A percentile compares a stretch with the other conserved stretches of the same genome.
These are phyloP conservation scores for Lojkania enalia DNA, from an alignment of 2,329 filamentous ascomycete genomes.

Conservation along the genomic window DNA sequence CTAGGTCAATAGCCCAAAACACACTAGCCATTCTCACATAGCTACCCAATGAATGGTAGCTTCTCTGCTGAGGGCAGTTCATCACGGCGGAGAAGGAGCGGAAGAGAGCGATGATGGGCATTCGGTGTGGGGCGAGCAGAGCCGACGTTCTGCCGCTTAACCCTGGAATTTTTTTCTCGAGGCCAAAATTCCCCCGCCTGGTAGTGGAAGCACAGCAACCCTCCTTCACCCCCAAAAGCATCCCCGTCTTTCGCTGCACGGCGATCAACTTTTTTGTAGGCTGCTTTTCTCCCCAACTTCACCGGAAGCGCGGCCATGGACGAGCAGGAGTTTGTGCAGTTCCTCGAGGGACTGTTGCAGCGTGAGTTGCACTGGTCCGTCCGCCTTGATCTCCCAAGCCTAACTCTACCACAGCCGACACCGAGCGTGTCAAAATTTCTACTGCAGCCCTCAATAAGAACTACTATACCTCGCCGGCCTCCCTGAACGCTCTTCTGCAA, in stretches of 20 bases:
- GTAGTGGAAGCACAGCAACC: constrained; percentile 13
- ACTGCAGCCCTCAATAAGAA: constrained; percentile 89
- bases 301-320: constrained; percentile 60
- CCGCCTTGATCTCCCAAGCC: constrained; percentile 19
- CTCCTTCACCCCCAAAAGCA: constrained; percentile 1
- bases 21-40: too few species aligned
- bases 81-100: too few species aligned
- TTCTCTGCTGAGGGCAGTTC: too few species aligned
- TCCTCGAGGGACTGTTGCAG: constrained; percentile 84
- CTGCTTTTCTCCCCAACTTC: constrained; percentile 22
- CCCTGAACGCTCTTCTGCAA: constrained; percentile 83
- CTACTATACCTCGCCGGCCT: constrained; percentile 85
- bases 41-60: too few species aligned
- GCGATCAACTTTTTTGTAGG: constrained; percentile 6
- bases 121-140: too few species aligned
- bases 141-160: not conserved
- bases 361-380: constrained; percentile 63
- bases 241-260: not conserved
- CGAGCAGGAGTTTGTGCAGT: constrained; percentile 79
- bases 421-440: constrained; percentile 73
- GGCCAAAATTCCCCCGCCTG: constrained; percentile 25
- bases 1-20: too few species aligned
- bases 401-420: constrained; percentile 69
- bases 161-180: constrained; percentile 1
- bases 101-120: too few species aligned